Evolutionary conservation across 345 rosid species (phyloP).

Genomic region (Gossypium herbaceum): DNA sequence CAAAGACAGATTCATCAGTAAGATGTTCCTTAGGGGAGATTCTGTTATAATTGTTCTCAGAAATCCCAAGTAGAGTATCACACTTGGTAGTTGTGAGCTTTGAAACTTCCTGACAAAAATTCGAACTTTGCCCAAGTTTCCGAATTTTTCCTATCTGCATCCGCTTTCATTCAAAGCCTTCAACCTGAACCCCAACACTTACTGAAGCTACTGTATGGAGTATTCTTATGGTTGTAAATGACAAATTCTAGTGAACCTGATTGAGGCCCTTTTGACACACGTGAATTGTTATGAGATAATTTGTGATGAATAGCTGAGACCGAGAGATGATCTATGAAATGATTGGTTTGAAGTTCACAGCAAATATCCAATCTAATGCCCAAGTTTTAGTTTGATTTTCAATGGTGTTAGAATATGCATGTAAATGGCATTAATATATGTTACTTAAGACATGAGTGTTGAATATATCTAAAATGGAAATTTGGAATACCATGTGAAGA

Average conservation of each 20-base stretch:
- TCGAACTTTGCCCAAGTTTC: not conserved
- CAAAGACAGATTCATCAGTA: constrained; percentile 93
- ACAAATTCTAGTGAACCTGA: not conserved
- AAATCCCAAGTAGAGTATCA: constrained; percentile 63
- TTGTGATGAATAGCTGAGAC: not conserved
- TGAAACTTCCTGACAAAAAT: not conserved
- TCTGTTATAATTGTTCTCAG: constrained; percentile 95
- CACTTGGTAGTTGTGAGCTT: not conserved
- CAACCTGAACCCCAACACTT: not conserved
- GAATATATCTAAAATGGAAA: too few relatives aligned
- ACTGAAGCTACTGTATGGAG: not conserved
- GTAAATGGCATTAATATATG: not conserved
- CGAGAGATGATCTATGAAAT: not conserved
- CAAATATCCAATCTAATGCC: not conserved
- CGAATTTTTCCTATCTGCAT: not conserved
- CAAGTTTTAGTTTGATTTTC: not conserved
- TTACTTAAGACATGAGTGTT: not conserved
- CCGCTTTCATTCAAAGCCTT: not conserved
- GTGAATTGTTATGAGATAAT: not conserved
- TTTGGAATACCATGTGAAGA: too few relatives aligned
- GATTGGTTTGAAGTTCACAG: not conserved
- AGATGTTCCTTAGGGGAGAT: constrained; percentile 98
- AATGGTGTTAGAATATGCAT: not conserved
- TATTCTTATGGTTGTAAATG: constrained; percentile 1
- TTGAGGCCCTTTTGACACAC: not conserved